Base-by-base conservation (phyloP, 2,329 filamentous ascomycete species). In the Sarocladium kiliense region DNA sequence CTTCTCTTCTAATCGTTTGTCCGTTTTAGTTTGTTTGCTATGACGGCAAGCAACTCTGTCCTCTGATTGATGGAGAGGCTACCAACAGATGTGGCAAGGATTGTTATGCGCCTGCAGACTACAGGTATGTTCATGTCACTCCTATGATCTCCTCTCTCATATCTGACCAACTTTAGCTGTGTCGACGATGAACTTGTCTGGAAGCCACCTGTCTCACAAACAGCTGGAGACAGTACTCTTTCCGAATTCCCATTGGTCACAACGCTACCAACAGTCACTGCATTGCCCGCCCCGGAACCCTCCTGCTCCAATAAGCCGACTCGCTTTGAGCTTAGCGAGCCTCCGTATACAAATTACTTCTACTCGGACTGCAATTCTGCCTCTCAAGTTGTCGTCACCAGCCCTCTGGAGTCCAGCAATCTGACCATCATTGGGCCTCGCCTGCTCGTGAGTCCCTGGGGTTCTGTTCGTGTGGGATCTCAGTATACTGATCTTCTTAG, bases 321-420 rank as follows among this genome's bases (percentile, higher is more conserved):
- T 2, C 49, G 57, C 2, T 55, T 58, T 18, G 53, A 50, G 34
- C 68, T 84, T 2, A 77, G 72, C 30, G 81, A 84, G 58, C 74
- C 77, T 1, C 83, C 83, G 0, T 85, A 86, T 57, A 73, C 82
- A 37, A 86, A 87, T 62, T 85, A 82, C 66, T 85, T 87, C 68
- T 82, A 84, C 60, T 85, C 82, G 0, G 83, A 87, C 62, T 86
- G 82, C 65, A 74, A 84, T 58, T 74, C 77, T 1, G 76, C 79
- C 32, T 75, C 76, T 4, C 84, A 87, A 59, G 80, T 83, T 0
- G 77, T 87, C 0, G 69, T 87, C 0, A 86, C 82, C 0, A 84
- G 74, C 57, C 83, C 84, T 14, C 65, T 77, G 0, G 61, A 73
- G 1, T 72, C 76, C 16, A 83, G 77, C 55, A 75, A 85, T 60